Evolutionary conservation across 352 stramenopile species (phyloP), one percentile per base, ranked within the genome.

Genomic region (Globisporangium echinulatum): DNA sequence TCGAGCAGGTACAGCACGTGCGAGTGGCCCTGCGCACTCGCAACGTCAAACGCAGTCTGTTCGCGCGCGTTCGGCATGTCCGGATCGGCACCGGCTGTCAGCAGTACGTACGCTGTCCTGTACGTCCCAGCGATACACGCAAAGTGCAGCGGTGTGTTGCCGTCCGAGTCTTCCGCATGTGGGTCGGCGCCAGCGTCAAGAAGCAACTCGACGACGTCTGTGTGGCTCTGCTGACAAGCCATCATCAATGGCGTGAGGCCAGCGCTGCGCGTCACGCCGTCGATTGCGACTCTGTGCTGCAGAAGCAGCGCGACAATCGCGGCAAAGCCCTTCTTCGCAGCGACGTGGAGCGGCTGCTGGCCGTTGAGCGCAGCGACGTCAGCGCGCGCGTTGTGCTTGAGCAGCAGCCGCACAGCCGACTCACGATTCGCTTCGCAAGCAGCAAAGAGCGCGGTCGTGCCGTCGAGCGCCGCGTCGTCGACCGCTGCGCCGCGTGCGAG

Each of bases 131-230:
- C 75, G 33, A 72, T 72, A 62, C 79, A 90, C 7, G 81, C 74
- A 54, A 92, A 88, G 56, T 94, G 85, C 56, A 94, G 68, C 47
- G 82, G 79, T 17, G 82, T 92, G 71, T 94, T 92, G 49, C 85
- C 85, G 9, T 90, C 80, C 19, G 67, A 66, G 64, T 94, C 82
- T 58, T 94, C 85, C 1, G 72, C 75, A 63, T 92, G 75, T 17
- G 82, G 79, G 59, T 94, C 85, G 7, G 85, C 85, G 14, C 81
- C 81, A 10, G 67, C 71, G 58, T 92, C 81, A 52, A 94, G 63
- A 49, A 94, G 67, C 56, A 81, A 59, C 66, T 92, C 82, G 11
- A 90, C 76, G 15, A 93, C 71, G 39, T 75, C 77, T 1, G 75
- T 68, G 56, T 83, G 71, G 56, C 82, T 80, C 19, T 68, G 61